A percentile compares a stretch with the other conserved stretches of the same genome.
Evolutionary conservation across 2,329 filamentous ascomycete species (phyloP).

Genomic region (Talaromyces sp.): DNA sequence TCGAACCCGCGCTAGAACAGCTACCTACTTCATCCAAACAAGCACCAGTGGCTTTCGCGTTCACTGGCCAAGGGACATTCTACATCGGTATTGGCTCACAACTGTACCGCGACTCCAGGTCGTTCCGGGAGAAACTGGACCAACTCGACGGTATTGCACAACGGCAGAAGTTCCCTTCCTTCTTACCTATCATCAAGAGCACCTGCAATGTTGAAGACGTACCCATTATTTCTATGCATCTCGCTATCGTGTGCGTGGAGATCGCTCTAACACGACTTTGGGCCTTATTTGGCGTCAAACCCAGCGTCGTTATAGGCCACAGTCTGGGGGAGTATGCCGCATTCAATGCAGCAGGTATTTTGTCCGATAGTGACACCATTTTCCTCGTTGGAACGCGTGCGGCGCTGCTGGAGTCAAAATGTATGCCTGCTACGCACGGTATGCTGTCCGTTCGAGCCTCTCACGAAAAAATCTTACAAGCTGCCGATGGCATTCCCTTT

Average conservation of each 20-base stretch:
- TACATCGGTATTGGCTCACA: neutral
- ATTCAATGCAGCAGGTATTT: constrained; percentile 29
- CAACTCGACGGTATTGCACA: neutral
- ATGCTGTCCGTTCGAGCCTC: neutral
- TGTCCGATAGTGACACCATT: constrained; percentile 27
- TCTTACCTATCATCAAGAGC: neutral
- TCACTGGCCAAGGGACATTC: neutral
- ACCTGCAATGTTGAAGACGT: neutral
- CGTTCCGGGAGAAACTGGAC: neutral
- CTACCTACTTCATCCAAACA: too few species aligned
- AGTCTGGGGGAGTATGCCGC: constrained; percentile 33
- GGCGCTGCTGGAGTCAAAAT: constrained; percentile 22
- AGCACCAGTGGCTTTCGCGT: neutral
- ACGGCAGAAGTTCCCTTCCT: neutral
- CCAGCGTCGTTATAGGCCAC: constrained; percentile 31
- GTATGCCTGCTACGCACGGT: neutral
- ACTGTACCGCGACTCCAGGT: neutral
- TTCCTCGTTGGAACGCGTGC: constrained; percentile 32
- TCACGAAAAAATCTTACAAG: too few species aligned
- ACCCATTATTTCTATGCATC: neutral
- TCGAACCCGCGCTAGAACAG: neutral
- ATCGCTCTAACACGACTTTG: constrained; percentile 31
- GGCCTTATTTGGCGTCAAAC: constrained; percentile 30
- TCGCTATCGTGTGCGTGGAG: constrained; percentile 27
- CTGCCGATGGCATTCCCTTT: neutral